Conservation (phyloP, 192 early-diverging fungal genomes). For the Podila minutissima region DNA sequence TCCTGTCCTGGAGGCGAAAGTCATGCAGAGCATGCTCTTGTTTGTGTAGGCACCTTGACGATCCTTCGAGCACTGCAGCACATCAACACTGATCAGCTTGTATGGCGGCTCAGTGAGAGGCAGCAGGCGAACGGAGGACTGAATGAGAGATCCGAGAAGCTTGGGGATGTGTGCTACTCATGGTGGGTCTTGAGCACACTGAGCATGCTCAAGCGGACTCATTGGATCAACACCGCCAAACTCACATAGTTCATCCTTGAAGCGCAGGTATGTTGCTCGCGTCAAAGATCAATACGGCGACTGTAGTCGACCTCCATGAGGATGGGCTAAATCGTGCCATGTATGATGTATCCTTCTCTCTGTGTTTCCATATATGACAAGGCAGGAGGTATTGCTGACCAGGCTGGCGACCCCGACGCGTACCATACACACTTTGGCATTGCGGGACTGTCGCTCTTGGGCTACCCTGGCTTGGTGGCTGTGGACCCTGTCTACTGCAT, state of each 20-base stretch:
- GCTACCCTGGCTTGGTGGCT: constrained; percentile 74
- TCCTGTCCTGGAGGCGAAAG: constrained; percentile 89
- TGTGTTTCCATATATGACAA: constrained; percentile 64
- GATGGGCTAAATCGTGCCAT: not conserved
- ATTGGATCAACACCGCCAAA: constrained; percentile 87
- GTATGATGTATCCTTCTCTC: no score
- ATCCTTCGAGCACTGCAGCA: constrained; percentile 81
- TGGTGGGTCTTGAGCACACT: constrained; percentile 98
- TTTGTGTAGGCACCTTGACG: constrained; percentile 88
- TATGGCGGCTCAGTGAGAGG: constrained; percentile 93
- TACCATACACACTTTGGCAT: constrained; percentile 98
- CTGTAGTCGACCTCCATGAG: not conserved
- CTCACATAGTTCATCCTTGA: constrained; percentile 83
- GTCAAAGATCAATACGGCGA: not conserved
- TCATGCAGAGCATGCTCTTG: constrained; percentile 93
- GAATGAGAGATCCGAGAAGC: constrained; percentile 96
- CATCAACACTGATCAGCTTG: constrained; percentile 84
- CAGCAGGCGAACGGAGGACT: constrained; percentile 92
- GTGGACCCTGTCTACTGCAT: constrained; percentile 97
- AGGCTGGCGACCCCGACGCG: constrained; percentile 91
- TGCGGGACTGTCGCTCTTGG: constrained; percentile 87
- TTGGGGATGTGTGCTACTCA: constrained; percentile 97
- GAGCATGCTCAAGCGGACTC: constrained; percentile 75
- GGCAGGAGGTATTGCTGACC: constrained; percentile 92
- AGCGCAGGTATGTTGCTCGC: constrained; percentile 65